Conservation (phyloP, 2,329 filamentous ascomycete species). For the Neopestalotiopsis sp. region DNA sequence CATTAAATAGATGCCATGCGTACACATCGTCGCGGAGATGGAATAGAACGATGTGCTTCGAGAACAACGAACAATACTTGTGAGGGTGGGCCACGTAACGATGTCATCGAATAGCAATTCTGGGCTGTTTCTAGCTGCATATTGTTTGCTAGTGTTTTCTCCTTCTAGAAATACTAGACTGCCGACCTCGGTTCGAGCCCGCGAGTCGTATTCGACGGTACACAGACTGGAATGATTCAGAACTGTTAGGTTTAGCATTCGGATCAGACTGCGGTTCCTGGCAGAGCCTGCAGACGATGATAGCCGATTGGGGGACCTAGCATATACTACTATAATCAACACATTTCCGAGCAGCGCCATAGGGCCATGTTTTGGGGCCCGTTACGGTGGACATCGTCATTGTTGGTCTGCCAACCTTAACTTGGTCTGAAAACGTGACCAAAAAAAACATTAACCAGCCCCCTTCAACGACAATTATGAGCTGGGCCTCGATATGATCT, state of each 20-base stretch:
- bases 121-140: neutral
- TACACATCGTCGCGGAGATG: neutral
- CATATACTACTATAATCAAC: no score
- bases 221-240: neutral
- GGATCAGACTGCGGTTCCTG: neutral
- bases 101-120: constrained; percentile 1
- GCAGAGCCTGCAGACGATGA: neutral
- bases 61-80: neutral
- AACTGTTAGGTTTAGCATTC: neutral
- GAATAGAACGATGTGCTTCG: neutral
- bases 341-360: neutral
- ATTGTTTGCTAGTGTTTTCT: neutral
- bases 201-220: neutral
- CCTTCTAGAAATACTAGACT: constrained; percentile 4
- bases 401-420: constrained; percentile 11
- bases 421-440: neutral
- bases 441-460: neutral
- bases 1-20: neutral
- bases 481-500: neutral
- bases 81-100: neutral
- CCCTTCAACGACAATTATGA: neutral
- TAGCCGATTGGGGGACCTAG: neutral
- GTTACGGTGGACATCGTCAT: neutral
- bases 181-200: neutral
- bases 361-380: neutral